Evolutionary conservation across 306 rosid genomes (phyloP), one percentile per base, ranked within the genome.

Genomic region (Arachis stenosperma): DNA sequence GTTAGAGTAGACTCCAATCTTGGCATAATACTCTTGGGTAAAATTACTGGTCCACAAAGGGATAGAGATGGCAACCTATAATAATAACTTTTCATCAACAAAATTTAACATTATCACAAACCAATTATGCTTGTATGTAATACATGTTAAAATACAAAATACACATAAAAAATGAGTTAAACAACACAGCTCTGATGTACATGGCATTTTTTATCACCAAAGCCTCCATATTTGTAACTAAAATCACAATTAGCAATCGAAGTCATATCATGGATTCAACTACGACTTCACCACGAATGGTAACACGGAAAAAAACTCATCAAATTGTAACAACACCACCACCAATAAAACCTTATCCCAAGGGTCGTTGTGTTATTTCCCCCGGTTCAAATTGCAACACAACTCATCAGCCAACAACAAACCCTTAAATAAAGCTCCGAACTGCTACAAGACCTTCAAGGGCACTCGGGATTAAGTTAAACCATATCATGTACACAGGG

Each of bases 31-130:
- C 27, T 47, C 3, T 71, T 56, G 55, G n/a, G 46, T 60, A 71
- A 76, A 59, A 61, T 42, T 67, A 68, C 65, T 73, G 78, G 82
- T 73, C 74, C 77, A 74, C 54, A 53, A 47, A 58, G 59, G 40
- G 62, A 52, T 61, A 36, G 50, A 72, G 79, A 57, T 48, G 64
- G 39, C 9, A 60, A 53, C 69, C 27, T 22, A 22, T 22, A 22
- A 22, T 22, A 22, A 22, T 22, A 22, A 22, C 27, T 22, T 22
- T 22, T 22, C 27, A 22, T 22, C 1, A 22, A 22, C 1, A 22
- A 22, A 22, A 1, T 22, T 22, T 22, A 22, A 22, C 27, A 22
- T 22, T 22, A 22, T 22, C 27, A 22, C 27, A 22, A 22, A 0
- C 27, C 27, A 22, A 22, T 22, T 22, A 22, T 22, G 27, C 27